Percentiles rank a stretch among this genome's conserved stretches.
phyloP scores from a whole-genome alignment of 108 stramenopile species.

The Epipyxis sp. region DNA sequence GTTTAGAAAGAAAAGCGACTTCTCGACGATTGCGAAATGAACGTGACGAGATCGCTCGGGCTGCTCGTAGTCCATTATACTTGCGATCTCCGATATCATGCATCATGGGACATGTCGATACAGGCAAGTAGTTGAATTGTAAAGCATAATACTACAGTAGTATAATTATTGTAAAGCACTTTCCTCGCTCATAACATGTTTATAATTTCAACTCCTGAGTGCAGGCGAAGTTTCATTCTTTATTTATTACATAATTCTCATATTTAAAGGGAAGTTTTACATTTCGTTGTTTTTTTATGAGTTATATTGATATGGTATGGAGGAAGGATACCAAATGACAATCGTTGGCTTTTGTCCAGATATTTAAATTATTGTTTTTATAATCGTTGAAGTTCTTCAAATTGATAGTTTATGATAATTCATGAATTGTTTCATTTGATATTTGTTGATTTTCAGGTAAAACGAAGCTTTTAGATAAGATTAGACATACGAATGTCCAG shows the following conservation, averaged over 20 bases:
- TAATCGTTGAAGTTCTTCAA: neutral
- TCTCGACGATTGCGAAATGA: constrained; percentile 21
- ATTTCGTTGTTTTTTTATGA: too few species aligned
- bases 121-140: too few species aligned
- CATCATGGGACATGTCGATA: constrained; percentile 99
- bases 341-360: neutral
- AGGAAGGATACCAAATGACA: too few species aligned
- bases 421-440: neutral
- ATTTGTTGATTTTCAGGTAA: too few species aligned
- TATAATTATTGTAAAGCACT: too few species aligned
- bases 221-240: too few species aligned
- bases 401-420: neutral
- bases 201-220: too few species aligned
- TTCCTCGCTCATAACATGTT: too few species aligned
- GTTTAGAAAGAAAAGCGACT: neutral
- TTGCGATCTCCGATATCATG: constrained; percentile 93
- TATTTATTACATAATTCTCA: too few species aligned
- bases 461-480: constrained; percentile 97
- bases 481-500: constrained; percentile 97
- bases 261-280: too few species aligned
- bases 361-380: neutral
- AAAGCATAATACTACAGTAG: too few species aligned
- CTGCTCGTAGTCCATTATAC: constrained; percentile 73
- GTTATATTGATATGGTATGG: too few species aligned
- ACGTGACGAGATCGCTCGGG: constrained; percentile 64